Conservation (phyloP, 805 yeast species). For the Tetrapisispora nanseiensis region DNA sequence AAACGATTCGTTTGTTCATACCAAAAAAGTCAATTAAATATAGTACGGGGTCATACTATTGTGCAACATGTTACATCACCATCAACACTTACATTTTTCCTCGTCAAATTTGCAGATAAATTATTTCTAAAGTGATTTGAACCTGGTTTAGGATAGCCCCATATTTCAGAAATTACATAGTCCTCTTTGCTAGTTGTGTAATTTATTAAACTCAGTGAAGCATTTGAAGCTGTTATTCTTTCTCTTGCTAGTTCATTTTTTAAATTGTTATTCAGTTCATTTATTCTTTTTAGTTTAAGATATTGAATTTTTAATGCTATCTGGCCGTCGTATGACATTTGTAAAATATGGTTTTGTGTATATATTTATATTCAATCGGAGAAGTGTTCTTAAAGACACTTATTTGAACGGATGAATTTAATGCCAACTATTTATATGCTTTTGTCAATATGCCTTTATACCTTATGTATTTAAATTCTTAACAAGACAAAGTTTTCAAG, state of each 20-base stretch:
- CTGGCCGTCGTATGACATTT: constrained; percentile 10
- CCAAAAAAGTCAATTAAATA: too few species aligned
- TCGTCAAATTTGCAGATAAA: neutral
- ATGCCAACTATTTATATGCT: too few species aligned
- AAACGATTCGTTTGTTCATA: too few species aligned
- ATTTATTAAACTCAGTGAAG: constrained; percentile 39
- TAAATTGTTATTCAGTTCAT: constrained; percentile 45
- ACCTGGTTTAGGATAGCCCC: constrained; percentile 33
- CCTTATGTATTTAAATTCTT: too few species aligned
- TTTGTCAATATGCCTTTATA: too few species aligned
- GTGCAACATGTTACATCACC: constrained; percentile 26
- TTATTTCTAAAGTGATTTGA: constrained; percentile 31
- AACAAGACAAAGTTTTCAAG: too few species aligned
- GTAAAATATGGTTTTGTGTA: neutral
- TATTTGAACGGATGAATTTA: neutral
- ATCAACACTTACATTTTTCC: neutral
- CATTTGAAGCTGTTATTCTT: constrained; percentile 55
- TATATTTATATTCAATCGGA: neutral
- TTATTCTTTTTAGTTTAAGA: constrained; percentile 51
- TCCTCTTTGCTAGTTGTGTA: constrained; percentile 30
- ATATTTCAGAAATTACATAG: constrained; percentile 32
- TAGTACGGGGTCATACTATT: constrained; percentile 31
- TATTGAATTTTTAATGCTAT: constrained; percentile 38
- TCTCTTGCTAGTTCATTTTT: constrained; percentile 43
- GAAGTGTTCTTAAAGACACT: neutral